Percentiles rank a stretch among this genome's conserved stretches.
These are phyloP conservation scores for Kwoniella mangroviensis DNA, from an alignment of 768 basidiomycete species.

Conservation along the genomic window DNA sequence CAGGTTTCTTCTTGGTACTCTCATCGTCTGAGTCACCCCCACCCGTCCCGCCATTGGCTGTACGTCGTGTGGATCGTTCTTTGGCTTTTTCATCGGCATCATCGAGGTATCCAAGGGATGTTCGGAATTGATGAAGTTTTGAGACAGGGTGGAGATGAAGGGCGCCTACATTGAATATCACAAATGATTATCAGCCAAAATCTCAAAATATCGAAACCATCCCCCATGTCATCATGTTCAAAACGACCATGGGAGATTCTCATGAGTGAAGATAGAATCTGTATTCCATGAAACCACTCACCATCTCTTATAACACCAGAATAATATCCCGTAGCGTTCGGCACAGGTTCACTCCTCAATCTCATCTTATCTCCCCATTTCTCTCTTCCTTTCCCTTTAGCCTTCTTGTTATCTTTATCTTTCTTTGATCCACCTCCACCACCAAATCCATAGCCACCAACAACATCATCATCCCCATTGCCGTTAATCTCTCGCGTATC, in stretches of 20 bases:
- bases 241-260: not conserved
- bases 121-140: constrained; percentile 54
- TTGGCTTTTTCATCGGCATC: constrained; percentile 43
- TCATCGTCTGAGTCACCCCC: constrained; percentile 39
- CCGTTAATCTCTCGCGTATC: constrained; percentile 39
- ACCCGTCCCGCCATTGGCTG: constrained; percentile 16
- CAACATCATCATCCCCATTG: constrained; percentile 23
- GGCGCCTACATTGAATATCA: constrained; percentile 42
- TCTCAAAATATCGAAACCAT: too few species aligned
- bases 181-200: too few species aligned
- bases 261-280: not conserved
- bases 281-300: constrained; percentile 26
- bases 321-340: constrained; percentile 56
- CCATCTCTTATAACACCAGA: constrained; percentile 55
- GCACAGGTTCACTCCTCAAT: constrained; percentile 55
- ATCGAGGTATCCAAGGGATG: constrained; percentile 56
- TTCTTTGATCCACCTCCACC: constrained; percentile 30
- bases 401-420: constrained; percentile 40
- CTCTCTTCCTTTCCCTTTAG: constrained; percentile 39
- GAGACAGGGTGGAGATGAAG: constrained; percentile 57
- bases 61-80: constrained; percentile 22
- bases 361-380: constrained; percentile 55
- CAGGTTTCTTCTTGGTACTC: constrained; percentile 31
- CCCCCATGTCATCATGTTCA: too few species aligned
- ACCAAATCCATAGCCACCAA: constrained; percentile 43